A percentile compares a stretch with the other conserved stretches of the same genome.
Evolutionary conservation across 768 basidiomycete genomes (phyloP).

Genomic region (Suillus luteus): DNA sequence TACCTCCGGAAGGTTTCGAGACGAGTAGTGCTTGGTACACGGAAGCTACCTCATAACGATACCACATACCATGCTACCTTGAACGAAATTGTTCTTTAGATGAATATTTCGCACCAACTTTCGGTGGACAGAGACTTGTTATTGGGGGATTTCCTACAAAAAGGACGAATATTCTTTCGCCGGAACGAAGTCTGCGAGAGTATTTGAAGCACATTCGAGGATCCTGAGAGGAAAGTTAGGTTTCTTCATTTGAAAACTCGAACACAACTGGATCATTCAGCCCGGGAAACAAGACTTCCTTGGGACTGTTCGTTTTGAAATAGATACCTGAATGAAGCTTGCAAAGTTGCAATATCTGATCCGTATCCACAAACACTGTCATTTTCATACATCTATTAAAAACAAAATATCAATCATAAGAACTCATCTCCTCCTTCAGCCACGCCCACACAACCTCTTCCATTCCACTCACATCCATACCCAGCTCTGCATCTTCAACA

Average conservation of each 20-base stretch:
- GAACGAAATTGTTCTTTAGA: constrained; percentile 5
- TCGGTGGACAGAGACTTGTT: too few relatives aligned
- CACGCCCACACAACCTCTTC: constrained; percentile 30
- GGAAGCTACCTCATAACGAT: constrained; percentile 45
- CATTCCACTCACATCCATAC: constrained; percentile 2
- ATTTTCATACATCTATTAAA: not conserved
- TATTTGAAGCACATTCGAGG: not conserved
- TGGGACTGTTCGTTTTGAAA: not conserved
- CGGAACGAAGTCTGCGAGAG: not conserved
- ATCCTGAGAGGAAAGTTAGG: too few relatives aligned
- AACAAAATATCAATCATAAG: constrained; percentile 12
- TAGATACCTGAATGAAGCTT: not conserved
- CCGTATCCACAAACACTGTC: not conserved
- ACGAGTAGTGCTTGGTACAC: constrained; percentile 78
- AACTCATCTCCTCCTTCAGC: constrained; percentile 25
- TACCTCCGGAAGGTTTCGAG: constrained; percentile 68
- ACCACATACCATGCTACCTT: not conserved
- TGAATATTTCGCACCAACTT: not conserved
- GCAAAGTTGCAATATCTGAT: too few relatives aligned
- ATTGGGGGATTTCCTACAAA: not conserved
- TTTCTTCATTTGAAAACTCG: not conserved
- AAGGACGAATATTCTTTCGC: not conserved
- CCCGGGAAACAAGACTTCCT: not conserved
- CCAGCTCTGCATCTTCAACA: constrained; percentile 29
- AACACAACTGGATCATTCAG: not conserved